Evolutionary conservation across 2,329 filamentous ascomycete species (phyloP), one percentile per base, ranked within the genome.

Genomic region (Zasmidium angulare): DNA sequence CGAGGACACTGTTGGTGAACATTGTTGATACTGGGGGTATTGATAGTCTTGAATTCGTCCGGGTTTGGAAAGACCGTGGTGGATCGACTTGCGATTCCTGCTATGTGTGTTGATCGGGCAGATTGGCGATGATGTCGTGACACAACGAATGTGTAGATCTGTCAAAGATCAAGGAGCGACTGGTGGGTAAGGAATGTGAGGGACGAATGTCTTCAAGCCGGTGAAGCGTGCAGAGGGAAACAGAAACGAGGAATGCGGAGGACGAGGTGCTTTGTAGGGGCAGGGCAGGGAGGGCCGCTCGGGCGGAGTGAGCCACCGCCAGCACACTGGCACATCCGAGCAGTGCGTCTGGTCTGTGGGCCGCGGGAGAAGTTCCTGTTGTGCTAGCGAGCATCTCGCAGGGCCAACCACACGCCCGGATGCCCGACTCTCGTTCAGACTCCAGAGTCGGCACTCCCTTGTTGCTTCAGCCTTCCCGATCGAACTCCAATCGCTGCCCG

Each of bases 1-100:
- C 67, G 66, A 71, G 56, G 53, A 71, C 50, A 56, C 51, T 69
- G 62, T 68, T 71, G 68, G 69, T 56, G 59, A 66, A 69, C 71
- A 73, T 73, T 29, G 53, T 48, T 56, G 60, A 47, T 23, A 46
- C 36, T 43, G 50, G 46, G n/a, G 9, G 43, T 58, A 46, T 19
- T 3, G 21, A 56, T 29, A 51, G 56, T 58, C 26, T 57, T 26
- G 46, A 51, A 50, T 53, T 60, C 56, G 62, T 63, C 56, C 50
- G 62, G 50, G 50, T 53, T 46, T 46, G 51, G 53, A 66, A 57
- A 26, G 58, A 61, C 55, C 59, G 61, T 58, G 50, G 55, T 55
- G 48, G 57, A 62, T 63, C 58, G 61, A 58, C 63, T 66, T 40
- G 63, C 63, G 63, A 64, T 55, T 59, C 54, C 54, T 24, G 23